Evolutionary conservation across 2,329 filamentous ascomycete genomes (phyloP).

Genomic region (Neopestalotiopsis rosae): DNA sequence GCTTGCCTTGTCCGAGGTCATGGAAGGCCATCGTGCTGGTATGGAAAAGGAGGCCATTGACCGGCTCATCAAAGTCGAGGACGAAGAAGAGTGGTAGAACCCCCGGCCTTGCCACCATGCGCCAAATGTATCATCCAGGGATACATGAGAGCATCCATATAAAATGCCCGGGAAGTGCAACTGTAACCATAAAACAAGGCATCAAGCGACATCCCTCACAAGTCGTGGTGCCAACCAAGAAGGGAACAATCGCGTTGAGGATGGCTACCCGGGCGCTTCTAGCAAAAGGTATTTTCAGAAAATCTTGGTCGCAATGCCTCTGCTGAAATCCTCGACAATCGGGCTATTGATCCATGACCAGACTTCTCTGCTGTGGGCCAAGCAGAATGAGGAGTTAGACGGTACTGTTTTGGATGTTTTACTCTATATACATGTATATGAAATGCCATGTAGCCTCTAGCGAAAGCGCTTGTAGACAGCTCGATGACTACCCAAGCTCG

Average conservation of each 20-base stretch:
- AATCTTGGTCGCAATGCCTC: background rate
- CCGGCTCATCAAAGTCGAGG: conserved; percentile 26
- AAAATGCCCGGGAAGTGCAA: background rate
- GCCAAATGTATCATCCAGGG: background rate
- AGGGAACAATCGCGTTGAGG: background rate
- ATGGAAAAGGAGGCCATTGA: conserved; percentile 26
- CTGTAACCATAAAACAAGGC: background rate
- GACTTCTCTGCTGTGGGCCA: background rate
- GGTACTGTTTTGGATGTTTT: background rate
- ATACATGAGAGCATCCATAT: too few species aligned
- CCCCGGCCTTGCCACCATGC: background rate
- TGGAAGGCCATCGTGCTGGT: conserved; percentile 37
- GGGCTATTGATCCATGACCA: too few species aligned
- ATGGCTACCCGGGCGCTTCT: background rate
- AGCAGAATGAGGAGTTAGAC: background rate
- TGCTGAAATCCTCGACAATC: background rate
- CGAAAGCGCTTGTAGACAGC: too few species aligned
- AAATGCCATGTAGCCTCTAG: background rate
- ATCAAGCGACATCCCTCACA: too few species aligned
- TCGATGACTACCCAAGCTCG: too few species aligned
- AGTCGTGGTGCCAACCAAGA: too few species aligned
- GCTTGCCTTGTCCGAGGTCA: conserved; percentile 47
- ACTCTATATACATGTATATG: background rate
- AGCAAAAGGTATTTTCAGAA: background rate
- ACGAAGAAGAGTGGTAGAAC: conserved; percentile 21